phyloP scores from a whole-genome alignment of 768 basidiomycete genomes.

The Chalciporus pseudorubinellus region DNA sequence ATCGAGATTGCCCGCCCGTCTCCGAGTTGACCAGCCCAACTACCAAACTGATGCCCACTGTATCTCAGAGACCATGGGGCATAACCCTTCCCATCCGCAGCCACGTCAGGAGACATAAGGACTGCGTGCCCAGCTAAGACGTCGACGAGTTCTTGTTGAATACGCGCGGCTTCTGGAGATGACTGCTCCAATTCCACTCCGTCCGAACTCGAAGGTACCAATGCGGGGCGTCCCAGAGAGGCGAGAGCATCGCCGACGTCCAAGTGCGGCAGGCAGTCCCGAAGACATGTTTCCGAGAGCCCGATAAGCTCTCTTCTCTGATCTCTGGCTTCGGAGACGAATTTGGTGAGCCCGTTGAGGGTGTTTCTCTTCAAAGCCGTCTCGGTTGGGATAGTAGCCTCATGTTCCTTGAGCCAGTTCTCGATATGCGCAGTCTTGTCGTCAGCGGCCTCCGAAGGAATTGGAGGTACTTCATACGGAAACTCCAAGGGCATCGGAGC shows the following conservation, averaged over 20 bases:
- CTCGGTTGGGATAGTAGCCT: slow-evolving; percentile 44
- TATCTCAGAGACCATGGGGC: slow-evolving; percentile 85
- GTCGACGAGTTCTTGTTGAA: slow-evolving; percentile 73
- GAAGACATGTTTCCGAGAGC: slow-evolving; percentile 62
- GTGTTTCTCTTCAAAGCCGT: not conserved
- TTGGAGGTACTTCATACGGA: slow-evolving; percentile 71
- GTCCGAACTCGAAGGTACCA: slow-evolving; percentile 33
- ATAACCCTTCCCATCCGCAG: slow-evolving; percentile 34
- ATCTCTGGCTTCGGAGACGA: slow-evolving; percentile 48
- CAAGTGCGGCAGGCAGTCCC: slow-evolving; percentile 79
- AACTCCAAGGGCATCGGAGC: slow-evolving; percentile 81
- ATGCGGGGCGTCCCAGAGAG: slow-evolving; percentile 58
- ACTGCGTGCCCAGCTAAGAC: slow-evolving; percentile 76
- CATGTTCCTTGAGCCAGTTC: slow-evolving; percentile 67
- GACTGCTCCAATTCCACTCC: slow-evolving; percentile 27
- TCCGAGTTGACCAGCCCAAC: slow-evolving; percentile 92
- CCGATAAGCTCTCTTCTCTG: slow-evolving; percentile 63
- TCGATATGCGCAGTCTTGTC: slow-evolving; percentile 69
- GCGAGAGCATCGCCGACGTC: slow-evolving; percentile 84
- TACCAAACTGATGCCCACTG: slow-evolving; percentile 87
- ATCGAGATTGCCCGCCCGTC: slow-evolving; percentile 95
- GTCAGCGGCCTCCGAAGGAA: slow-evolving; percentile 43
- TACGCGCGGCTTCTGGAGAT: slow-evolving; percentile 36
- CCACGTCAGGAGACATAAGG: slow-evolving; percentile 45
- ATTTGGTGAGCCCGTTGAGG: slow-evolving; percentile 40